Percentiles rank a stretch among this genome's conserved stretches.
These are phyloP conservation scores for Beauveria sp. DNA, from an alignment of 2,329 filamentous ascomycete species.

Conservation along the genomic window DNA sequence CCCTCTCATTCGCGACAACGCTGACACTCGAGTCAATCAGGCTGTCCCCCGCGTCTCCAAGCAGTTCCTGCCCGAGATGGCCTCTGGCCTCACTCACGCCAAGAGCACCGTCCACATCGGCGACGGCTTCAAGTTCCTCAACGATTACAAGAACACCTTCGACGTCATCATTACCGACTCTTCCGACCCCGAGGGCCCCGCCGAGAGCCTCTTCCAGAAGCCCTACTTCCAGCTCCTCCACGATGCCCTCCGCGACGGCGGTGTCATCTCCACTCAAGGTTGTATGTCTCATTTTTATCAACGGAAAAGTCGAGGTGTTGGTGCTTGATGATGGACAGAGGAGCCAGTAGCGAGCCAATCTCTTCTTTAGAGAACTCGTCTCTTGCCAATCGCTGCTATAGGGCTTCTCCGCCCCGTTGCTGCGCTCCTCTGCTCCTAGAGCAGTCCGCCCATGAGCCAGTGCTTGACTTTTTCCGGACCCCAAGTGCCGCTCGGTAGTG, in stretches of 20 bases:
- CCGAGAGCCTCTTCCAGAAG: slow-evolving; percentile 96
- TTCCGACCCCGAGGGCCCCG: slow-evolving; percentile 92
- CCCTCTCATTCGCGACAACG: background rate
- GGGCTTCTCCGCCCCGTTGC: slow-evolving; percentile 16
- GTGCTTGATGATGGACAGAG: slow-evolving; percentile 28
- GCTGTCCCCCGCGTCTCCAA: slow-evolving; percentile 97
- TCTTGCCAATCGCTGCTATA: background rate
- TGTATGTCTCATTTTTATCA: slow-evolving; percentile 76
- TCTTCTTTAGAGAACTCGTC: background rate
- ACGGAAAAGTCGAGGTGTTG: slow-evolving; percentile 27
- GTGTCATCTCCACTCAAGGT: slow-evolving; percentile 99
- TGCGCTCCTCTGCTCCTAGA: background rate
- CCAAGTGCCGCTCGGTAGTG: slow-evolving; percentile 30
- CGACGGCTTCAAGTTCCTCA: slow-evolving; percentile 97
- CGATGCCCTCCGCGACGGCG: slow-evolving; percentile 84
- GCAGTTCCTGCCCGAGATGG: slow-evolving; percentile 93
- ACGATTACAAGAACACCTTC: slow-evolving; percentile 93
- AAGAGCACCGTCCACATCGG: slow-evolving; percentile 89
- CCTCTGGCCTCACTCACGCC: slow-evolving; percentile 85
- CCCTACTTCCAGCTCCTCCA: slow-evolving; percentile 94
- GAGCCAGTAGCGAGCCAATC: background rate
- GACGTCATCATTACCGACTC: slow-evolving; percentile 99
- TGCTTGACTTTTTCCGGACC: slow-evolving; percentile 29
- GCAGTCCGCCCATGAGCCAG: slow-evolving; percentile 22
- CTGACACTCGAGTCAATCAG: slow-evolving; percentile 20